A percentile compares a stretch with the other conserved stretches of the same genome.
Evolutionary conservation across 75 land plant genomes (phyloP).

Genomic region (Picea sitchensis): DNA sequence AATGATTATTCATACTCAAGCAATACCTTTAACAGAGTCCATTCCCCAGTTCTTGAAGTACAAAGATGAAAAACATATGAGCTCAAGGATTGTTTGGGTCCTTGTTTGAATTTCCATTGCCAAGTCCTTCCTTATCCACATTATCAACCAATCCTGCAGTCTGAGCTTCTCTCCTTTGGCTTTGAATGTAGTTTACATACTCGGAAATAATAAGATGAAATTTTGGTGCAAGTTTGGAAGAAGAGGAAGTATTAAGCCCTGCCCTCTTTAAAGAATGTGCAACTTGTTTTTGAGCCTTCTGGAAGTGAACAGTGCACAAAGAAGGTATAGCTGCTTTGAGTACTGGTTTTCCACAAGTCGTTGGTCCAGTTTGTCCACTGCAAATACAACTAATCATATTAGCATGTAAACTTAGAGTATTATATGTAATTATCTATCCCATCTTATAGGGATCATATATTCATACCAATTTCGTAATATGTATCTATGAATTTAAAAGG

Average conservation of each 20-base stretch:
- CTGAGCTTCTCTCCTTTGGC: conserved; percentile 48
- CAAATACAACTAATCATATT: conserved; percentile 4
- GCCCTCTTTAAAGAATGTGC: conserved; percentile 61
- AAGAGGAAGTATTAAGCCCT: conserved; percentile 40
- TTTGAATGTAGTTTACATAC: conserved; percentile 68
- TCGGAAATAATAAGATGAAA: conserved; percentile 69
- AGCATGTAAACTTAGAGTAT: neutral
- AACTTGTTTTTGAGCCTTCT: conserved; percentile 53
- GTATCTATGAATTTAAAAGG: too few relatives aligned
- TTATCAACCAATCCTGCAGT: conserved; percentile 5
- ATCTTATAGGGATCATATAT: too few relatives aligned
- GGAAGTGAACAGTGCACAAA: conserved; percentile 60
- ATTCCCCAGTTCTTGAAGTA: neutral
- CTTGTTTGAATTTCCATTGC: neutral
- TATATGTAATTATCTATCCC: too few relatives aligned
- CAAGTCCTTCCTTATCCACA: neutral
- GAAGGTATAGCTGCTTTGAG: conserved; percentile 63
- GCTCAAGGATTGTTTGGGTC: conserved; percentile 4
- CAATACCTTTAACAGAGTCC: neutral
- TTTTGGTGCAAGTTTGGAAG: conserved; percentile 58
- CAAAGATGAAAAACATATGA: neutral
- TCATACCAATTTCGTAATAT: too few relatives aligned
- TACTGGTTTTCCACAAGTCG: conserved; percentile 76
- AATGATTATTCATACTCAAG: neutral
- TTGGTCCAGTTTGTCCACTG: conserved; percentile 53